These are phyloP conservation scores for Puccinia polysora DNA, from an alignment of 1,284 basidiomycete species.

Conservation along the genomic window DNA sequence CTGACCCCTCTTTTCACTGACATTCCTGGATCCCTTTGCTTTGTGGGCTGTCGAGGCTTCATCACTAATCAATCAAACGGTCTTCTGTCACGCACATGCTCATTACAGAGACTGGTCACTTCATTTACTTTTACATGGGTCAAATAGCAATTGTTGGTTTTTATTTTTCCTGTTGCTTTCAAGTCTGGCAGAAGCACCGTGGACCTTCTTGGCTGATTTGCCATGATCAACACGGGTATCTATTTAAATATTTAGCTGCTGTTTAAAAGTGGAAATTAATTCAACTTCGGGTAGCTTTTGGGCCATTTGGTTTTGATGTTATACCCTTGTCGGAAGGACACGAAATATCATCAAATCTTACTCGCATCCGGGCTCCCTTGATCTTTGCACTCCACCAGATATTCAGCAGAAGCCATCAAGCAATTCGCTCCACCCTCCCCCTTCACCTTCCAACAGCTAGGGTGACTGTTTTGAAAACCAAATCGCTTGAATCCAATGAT, in stretches of 20 bases:
- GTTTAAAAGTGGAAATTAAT: conserved; percentile 38
- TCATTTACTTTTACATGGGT: conserved; percentile 44
- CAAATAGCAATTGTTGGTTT: conserved; percentile 37
- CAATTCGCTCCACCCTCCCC: too few relatives aligned
- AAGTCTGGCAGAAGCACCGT: neutral
- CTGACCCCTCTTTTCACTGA: neutral
- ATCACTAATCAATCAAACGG: neutral
- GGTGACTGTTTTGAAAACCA: too few relatives aligned
- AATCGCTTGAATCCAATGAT: too few relatives aligned
- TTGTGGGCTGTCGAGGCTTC: neutral
- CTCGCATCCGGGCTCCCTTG: too few relatives aligned
- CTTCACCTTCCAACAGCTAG: too few relatives aligned
- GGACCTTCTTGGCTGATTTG: neutral
- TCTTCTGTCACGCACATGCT: neutral
- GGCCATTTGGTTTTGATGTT: neutral
- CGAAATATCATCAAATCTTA: too few relatives aligned
- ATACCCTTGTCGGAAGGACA: too few relatives aligned
- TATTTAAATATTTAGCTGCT: conserved; percentile 14
- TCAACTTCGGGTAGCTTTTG: neutral
- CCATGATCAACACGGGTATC: neutral
- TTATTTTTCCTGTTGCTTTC: neutral
- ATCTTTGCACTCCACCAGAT: too few relatives aligned
- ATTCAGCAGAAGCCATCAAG: too few relatives aligned
- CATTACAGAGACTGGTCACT: conserved; percentile 37
- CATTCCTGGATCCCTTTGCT: neutral